Evolutionary conservation across 768 basidiomycete species (phyloP).

Genomic region (Termitomyces bulborhizus): DNA sequence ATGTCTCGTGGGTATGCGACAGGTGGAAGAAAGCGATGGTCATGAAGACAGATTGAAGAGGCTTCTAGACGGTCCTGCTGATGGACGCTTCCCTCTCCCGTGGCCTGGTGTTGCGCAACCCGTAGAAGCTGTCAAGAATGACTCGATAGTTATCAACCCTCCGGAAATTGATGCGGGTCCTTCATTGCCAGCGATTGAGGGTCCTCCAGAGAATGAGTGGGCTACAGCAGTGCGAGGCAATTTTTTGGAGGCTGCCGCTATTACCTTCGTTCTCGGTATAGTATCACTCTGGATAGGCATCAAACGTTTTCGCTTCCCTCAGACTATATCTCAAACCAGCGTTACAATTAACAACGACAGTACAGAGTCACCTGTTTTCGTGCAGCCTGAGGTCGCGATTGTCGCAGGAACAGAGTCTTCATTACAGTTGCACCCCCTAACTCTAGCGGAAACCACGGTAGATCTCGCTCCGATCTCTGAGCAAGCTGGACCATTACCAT

Average conservation of each 20-base stretch:
- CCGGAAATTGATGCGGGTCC: not conserved
- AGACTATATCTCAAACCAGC: not conserved
- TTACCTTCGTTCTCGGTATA: conserved; percentile 21
- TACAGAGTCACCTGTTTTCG: not conserved
- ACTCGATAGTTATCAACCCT: not conserved
- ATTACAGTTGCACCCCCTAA: conserved; percentile 2
- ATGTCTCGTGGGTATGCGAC: conserved; percentile 59
- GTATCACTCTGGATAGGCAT: conserved; percentile 27
- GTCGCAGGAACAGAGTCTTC: not conserved
- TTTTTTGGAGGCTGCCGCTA: conserved; percentile 18
- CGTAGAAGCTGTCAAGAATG: conserved; percentile 4
- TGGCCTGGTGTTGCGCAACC: conserved; percentile 8
- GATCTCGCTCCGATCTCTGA: not conserved
- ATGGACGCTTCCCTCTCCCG: conserved; percentile 10
- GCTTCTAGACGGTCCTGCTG: conserved; percentile 54
- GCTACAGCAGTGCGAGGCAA: conserved; percentile 6
- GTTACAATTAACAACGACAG: conserved; percentile 1
- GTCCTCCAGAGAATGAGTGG: conserved; percentile 9
- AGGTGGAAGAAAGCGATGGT: conserved; percentile 46
- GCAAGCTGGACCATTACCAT: not conserved
- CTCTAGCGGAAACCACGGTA: not conserved
- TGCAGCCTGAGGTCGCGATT: not conserved
- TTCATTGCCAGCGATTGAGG: not conserved
- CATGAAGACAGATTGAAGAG: conserved; percentile 36
- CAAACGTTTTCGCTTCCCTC: conserved; percentile 14